Base-by-base conservation (phyloP, 164 flowering plant genomes). In the Cinnamomum chago region DNA sequence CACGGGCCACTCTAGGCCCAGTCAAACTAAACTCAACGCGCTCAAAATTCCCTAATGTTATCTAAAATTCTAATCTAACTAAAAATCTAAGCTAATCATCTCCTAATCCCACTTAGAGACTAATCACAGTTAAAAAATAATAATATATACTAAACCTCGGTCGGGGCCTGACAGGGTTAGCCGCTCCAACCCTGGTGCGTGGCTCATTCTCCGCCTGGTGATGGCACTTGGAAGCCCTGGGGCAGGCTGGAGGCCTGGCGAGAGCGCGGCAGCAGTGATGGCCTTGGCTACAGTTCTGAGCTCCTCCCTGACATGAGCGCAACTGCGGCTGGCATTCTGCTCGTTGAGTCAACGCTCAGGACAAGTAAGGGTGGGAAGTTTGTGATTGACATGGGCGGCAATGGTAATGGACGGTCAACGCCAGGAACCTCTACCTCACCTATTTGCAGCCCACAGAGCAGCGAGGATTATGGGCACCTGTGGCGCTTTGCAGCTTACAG, bases 161-260 rank as follows among this genome's bases (percentile, higher is more conserved):
- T n/a, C n/a, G n/a, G n/a, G n/a, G n/a, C n/a, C 95, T 0, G 98
- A 92, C 82, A 78, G 96, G 0, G 99, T 95, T 24, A 88, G 92
- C 80, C 88, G 97, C 12, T 88, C 98, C 5, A 95, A 92, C 81
- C 99, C 99, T 0, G 99, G 99, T 0, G 85, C 93, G 0, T 95
- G 99, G 99, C 91, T 95, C n/a, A 93, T 95, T 6, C 94, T 95
- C 68, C 90, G 98, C 0, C 98, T 97, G 0, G 88, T 0, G 91
- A 90, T 13, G 86, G 88, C 4, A 92, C 92, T 0, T 91, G 97
- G 97, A 91, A 91, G 80, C 98, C 97, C 0, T 95, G 99, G 99
- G 99, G 97, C 20, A 85, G 98, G 3, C 88, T 95, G 2, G 98
- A 95, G 82, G 98, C 98, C 0, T 95, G 98, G 99, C 88, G 95